Conservation (phyloP, 108 stramenopile genomes). For the Nitzschia sp. region DNA sequence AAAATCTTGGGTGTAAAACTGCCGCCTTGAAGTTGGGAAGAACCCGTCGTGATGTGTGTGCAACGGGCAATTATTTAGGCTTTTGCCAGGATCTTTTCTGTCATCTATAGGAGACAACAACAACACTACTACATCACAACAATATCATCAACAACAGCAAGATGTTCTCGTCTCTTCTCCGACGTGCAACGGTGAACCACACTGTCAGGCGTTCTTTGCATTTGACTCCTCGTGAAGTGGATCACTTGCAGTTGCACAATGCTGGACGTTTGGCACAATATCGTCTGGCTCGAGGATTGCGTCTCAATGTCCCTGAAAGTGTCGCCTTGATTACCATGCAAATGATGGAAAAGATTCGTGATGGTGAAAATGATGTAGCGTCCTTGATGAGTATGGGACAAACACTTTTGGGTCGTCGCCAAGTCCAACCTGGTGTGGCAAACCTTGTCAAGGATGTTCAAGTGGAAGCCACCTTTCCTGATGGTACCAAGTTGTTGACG, state of each 20-base stretch:
- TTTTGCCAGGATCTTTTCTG: too few relatives aligned
- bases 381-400: constrained; percentile 88
- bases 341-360: constrained; percentile 92
- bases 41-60: too few relatives aligned
- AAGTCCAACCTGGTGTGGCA: constrained; percentile 89
- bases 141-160: too few relatives aligned
- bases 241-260: constrained; percentile 83
- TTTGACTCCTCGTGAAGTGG: constrained; percentile 81
- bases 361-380: constrained; percentile 80
- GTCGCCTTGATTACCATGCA: constrained; percentile 88
- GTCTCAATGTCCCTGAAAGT: constrained; percentile 87
- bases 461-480: constrained; percentile 97
- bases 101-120: too few relatives aligned
- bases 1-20: too few relatives aligned
- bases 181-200: not conserved
- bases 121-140: too few relatives aligned
- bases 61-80: too few relatives aligned
- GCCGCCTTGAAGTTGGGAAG: too few relatives aligned
- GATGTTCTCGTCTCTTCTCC: too few relatives aligned
- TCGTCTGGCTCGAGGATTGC: constrained; percentile 87
- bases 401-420: constrained; percentile 73
- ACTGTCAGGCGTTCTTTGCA: constrained; percentile 32
- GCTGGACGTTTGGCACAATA: constrained; percentile 92
- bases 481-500: constrained; percentile 97
- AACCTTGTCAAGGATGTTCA: constrained; percentile 87